Evolutionary conservation across 768 basidiomycete genomes (phyloP).

Genomic region (Chiua virens): DNA sequence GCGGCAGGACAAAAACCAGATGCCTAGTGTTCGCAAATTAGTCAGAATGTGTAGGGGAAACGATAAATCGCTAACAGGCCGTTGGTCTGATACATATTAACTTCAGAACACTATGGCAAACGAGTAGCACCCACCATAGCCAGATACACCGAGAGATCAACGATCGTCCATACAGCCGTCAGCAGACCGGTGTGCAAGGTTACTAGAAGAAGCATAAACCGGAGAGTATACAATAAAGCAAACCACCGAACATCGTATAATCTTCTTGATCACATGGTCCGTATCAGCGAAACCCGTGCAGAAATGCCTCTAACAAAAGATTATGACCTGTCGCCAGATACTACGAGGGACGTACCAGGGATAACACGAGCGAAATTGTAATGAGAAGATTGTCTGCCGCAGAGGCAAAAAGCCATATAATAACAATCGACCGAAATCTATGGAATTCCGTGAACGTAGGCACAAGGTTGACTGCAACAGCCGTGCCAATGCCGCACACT

Average conservation of each 20-base stretch:
- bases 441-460: slow-evolving; percentile 29
- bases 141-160: slow-evolving; percentile 32
- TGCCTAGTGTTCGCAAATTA: slow-evolving; percentile 16
- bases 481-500: slow-evolving; percentile 33
- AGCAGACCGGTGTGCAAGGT: slow-evolving; percentile 41
- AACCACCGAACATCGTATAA: slow-evolving; percentile 31
- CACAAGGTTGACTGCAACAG: slow-evolving; percentile 29
- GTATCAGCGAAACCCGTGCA: slow-evolving; percentile 38
- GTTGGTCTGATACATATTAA: slow-evolving; percentile 20
- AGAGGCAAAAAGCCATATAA: slow-evolving; percentile 46
- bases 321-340: not conserved
- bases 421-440: slow-evolving; percentile 31
- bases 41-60: not conserved
- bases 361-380: slow-evolving; percentile 40
- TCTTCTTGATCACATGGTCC: slow-evolving; percentile 37
- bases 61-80: slow-evolving; percentile 12
- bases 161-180: slow-evolving; percentile 37
- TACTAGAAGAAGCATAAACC: slow-evolving; percentile 21
- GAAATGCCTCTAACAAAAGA: slow-evolving; percentile 29
- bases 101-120: not conserved
- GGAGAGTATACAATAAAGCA: not conserved
- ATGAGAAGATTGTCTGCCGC: slow-evolving; percentile 49
- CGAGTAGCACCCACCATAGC: slow-evolving; percentile 13
- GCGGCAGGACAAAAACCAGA: slow-evolving; percentile 31
- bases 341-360: slow-evolving; percentile 36